phyloP scores from a whole-genome alignment of 441 rosid species.

The Gossypium lobatum region DNA sequence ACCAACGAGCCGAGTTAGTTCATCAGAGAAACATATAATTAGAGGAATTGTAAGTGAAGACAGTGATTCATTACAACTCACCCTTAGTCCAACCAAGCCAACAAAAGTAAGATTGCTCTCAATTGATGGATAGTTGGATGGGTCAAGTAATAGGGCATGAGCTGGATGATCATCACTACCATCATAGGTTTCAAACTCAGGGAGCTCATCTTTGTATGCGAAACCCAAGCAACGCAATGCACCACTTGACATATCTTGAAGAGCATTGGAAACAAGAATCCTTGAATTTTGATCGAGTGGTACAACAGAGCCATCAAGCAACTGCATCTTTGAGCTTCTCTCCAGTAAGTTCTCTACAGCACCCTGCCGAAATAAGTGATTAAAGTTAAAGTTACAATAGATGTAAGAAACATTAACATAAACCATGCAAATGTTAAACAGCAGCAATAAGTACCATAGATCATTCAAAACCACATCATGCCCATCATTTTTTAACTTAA shows the following conservation, averaged over 20 bases:
- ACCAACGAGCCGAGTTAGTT: background rate
- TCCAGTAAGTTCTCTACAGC: slow-evolving; percentile 46
- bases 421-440: background rate
- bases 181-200: slow-evolving; percentile 37
- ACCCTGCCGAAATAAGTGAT: slow-evolving; percentile 29
- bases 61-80: slow-evolving; percentile 16
- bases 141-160: slow-evolving; percentile 35
- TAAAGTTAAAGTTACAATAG: slow-evolving; percentile 6
- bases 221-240: slow-evolving; percentile 45
- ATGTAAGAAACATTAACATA: background rate
- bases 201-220: slow-evolving; percentile 39
- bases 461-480: background rate
- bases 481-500: background rate
- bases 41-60: background rate
- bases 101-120: slow-evolving; percentile 36
- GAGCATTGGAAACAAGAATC: slow-evolving; percentile 24
- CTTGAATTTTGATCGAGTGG: slow-evolving; percentile 31
- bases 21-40: background rate
- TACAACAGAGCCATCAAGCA: slow-evolving; percentile 41
- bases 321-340: slow-evolving; percentile 39
- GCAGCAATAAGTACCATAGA: background rate
- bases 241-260: slow-evolving; percentile 30
- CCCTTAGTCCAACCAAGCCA: slow-evolving; percentile 47
- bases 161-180: slow-evolving; percentile 43
- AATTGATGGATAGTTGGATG: slow-evolving; percentile 37